Conservation (phyloP, 1,284 basidiomycete genomes). For the Meira miltonrushii region DNA sequence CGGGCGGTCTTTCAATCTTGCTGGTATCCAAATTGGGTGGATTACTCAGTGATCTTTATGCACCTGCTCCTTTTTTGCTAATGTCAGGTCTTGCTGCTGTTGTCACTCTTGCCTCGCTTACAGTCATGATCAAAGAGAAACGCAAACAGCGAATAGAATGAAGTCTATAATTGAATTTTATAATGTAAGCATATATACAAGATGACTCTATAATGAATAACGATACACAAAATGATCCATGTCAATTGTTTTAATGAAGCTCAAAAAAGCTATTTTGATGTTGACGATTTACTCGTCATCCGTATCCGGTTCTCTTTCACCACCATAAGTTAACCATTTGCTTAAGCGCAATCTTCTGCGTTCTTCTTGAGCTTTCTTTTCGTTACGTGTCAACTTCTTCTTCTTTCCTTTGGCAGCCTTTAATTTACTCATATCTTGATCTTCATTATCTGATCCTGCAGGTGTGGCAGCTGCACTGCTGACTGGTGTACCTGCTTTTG, state of each 20-base stretch:
- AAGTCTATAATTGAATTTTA: too few species aligned
- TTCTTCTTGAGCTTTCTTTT: conserved; percentile 51
- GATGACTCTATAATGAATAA: too few species aligned
- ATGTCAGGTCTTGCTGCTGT: conserved; percentile 29
- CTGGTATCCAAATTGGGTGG: conserved; percentile 33
- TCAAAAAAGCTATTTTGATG: background rate
- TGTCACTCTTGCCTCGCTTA: conserved; percentile 17
- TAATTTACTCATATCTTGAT: conserved; percentile 48
- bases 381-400: conserved; percentile 50
- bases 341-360: conserved; percentile 42
- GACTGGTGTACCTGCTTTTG: conserved; percentile 48
- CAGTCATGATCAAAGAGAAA: background rate
- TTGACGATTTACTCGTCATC: conserved; percentile 32
- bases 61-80: conserved; percentile 30
- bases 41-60: conserved; percentile 29
- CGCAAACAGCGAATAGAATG: too few species aligned
- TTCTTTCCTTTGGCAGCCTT: conserved; percentile 52
- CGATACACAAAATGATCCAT: too few species aligned
- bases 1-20: conserved; percentile 30
- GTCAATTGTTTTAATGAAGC: background rate
- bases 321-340: conserved; percentile 44
- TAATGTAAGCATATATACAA: too few species aligned
- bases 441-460: conserved; percentile 54
- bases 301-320: conserved; percentile 47
- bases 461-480: conserved; percentile 54